Conservation (phyloP, 306 rosid genomes). For the Clitoria ternatea region DNA sequence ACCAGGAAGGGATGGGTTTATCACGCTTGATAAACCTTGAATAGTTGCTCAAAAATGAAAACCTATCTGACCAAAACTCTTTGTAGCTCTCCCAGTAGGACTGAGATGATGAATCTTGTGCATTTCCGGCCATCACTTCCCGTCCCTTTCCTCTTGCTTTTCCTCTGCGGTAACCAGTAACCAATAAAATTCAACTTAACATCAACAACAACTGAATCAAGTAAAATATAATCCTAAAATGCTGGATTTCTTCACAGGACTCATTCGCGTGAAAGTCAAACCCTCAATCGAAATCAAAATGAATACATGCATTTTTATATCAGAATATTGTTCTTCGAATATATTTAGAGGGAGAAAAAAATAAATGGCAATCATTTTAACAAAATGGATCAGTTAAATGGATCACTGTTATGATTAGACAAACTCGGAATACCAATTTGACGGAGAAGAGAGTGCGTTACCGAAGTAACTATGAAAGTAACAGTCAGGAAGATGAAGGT, state of each 20-base stretch:
- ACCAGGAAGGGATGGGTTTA: slow-evolving; percentile 62
- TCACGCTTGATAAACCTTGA: slow-evolving; percentile 53
- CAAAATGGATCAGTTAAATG: background rate
- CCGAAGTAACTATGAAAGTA: background rate
- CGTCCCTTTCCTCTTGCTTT: slow-evolving; percentile 1
- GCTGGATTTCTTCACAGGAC: background rate
- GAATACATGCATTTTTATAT: background rate
- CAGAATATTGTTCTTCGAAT: background rate
- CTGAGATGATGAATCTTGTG: slow-evolving; percentile 38
- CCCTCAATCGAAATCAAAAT: background rate
- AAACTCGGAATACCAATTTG: background rate
- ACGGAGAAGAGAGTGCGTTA: background rate
- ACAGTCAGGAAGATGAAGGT: slow-evolving; percentile 5
- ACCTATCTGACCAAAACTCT: slow-evolving; percentile 66
- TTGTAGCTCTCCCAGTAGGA: slow-evolving; percentile 60
- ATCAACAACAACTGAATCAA: background rate
- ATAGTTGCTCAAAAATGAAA: slow-evolving; percentile 55
- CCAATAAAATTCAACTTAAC: background rate
- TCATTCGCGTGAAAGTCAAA: background rate
- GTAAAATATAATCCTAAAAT: background rate
- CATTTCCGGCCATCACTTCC: slow-evolving; percentile 31
- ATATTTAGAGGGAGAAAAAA: background rate
- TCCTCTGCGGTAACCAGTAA: background rate
- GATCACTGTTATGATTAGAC: background rate
- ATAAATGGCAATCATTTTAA: background rate